Base-by-base conservation (phyloP, 768 basidiomycete genomes). In the Tulasnella sp. region DNA sequence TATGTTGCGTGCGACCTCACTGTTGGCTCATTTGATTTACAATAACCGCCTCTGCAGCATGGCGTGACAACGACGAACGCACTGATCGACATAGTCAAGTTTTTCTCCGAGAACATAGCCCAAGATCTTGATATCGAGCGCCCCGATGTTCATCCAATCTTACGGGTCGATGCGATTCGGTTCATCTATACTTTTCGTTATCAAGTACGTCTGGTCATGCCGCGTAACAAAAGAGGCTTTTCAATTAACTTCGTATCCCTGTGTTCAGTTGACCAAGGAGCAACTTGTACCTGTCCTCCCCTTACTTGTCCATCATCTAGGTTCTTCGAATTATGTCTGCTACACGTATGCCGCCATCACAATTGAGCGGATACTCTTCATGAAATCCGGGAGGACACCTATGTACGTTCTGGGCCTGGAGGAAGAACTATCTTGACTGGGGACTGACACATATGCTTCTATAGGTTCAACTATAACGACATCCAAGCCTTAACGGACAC, bases 301-400 rank as follows among this genome's bases (percentile, higher is more conserved):
- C 0, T 89, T 95, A n/a, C 91, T 99, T 14, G 90, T 93, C 37
- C 92, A 89, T 20, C 97, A 97, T 85, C 91, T 99, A 44, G 87
- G 88, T 6, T 95, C 95, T 31, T 88, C 89, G 76, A 96, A 96
- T 84, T 97, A 96, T 86, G 97, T 99, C 74, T 93, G 94, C 40
- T 97, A 94, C 84, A 97, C 97, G 0, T 99, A 98, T 86, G 96
- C 97, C 12, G 97, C 98, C n/a, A 96, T 98, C 83, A 96, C 97
- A n/a, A 97, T 99, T 84, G 98, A 99, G 84, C 91, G 96, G 8
- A 93, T 98, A 78, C 87, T 99, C 58, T 95, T 92, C 86, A 98
- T 98, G 86, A 96, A 94, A 84, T 92, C 93, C 83, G 91, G 91
- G 3, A 89, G 89, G 6, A 90, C 91, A 82, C 88, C 95, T 37